Conservation (phyloP, 495 filamentous ascomycete genomes). For the Viridothelium virens region DNA sequence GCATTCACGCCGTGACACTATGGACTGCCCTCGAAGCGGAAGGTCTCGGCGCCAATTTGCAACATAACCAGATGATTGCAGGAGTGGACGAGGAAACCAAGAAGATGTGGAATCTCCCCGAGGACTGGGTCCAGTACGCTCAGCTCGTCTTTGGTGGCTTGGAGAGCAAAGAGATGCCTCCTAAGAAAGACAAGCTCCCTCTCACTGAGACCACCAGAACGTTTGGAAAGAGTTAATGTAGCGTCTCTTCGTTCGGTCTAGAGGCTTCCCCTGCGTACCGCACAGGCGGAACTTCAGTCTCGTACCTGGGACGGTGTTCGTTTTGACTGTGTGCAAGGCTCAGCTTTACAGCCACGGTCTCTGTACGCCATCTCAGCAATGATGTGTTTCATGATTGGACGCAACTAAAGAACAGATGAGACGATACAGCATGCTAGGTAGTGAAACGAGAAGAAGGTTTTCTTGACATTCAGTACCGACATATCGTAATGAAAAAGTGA, state of each 20-base stretch:
- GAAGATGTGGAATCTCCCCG: constrained; percentile 50
- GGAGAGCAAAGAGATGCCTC: constrained; percentile 22
- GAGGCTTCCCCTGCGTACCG: background rate
- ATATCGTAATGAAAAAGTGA: background rate
- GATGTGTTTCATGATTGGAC: too few species aligned
- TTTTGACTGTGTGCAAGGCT: background rate
- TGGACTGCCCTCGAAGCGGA: constrained; percentile 64
- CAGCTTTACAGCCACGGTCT: background rate
- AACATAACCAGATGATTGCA: constrained; percentile 65
- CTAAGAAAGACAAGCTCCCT: constrained; percentile 43
- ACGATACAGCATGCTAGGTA: background rate
- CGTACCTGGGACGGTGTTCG: background rate
- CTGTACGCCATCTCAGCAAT: background rate
- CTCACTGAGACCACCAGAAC: constrained; percentile 4
- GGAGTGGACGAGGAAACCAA: constrained; percentile 52
- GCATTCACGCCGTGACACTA: constrained; percentile 58
- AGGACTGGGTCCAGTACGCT: constrained; percentile 49
- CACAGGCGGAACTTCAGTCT: background rate
- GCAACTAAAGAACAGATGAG: background rate
- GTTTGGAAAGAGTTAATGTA: background rate
- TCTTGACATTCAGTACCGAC: background rate
- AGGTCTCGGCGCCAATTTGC: constrained; percentile 64
- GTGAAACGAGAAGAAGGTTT: background rate
- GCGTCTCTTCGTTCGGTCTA: background rate
- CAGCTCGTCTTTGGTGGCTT: constrained; percentile 41